phyloP scores from a whole-genome alignment of 2,329 filamentous ascomycete species.

The Cercospora janseana region DNA sequence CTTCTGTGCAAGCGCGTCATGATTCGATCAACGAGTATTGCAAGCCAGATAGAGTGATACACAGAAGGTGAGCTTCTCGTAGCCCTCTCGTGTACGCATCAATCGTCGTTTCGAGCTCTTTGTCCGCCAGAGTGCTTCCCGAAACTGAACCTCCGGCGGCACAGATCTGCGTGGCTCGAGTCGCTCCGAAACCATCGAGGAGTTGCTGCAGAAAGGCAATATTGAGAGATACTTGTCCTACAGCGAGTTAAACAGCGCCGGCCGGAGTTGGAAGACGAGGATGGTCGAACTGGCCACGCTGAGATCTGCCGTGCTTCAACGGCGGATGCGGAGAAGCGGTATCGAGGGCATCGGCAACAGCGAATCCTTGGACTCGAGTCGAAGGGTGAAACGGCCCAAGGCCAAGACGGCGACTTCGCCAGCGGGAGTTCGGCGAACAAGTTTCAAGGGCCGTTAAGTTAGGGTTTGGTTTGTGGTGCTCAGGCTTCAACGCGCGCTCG shows the following conservation, averaged over 20 bases:
- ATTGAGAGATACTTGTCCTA: constrained; percentile 44
- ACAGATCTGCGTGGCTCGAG: constrained; percentile 43
- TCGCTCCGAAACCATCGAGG: constrained; percentile 38
- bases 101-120: constrained; percentile 1
- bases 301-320: no score
- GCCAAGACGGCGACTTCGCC: no score
- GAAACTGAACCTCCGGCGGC: constrained; percentile 58
- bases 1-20: constrained; percentile 1
- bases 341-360: no score
- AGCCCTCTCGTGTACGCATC: constrained; percentile 47
- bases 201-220: constrained; percentile 43
- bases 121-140: constrained; percentile 54
- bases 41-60: constrained; percentile 21
- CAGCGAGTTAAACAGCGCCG: constrained; percentile 44
- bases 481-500: no score
- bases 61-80: constrained; percentile 28
- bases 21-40: not conserved
- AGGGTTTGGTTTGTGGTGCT: no score
- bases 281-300: no score
- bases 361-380: no score
- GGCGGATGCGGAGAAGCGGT: no score
- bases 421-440: no score
- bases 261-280: constrained; percentile 44
- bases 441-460: no score
- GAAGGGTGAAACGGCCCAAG: no score